These are phyloP conservation scores for Grosmannia serpens DNA, from an alignment of 2,329 filamentous ascomycete genomes.

Conservation along the genomic window DNA sequence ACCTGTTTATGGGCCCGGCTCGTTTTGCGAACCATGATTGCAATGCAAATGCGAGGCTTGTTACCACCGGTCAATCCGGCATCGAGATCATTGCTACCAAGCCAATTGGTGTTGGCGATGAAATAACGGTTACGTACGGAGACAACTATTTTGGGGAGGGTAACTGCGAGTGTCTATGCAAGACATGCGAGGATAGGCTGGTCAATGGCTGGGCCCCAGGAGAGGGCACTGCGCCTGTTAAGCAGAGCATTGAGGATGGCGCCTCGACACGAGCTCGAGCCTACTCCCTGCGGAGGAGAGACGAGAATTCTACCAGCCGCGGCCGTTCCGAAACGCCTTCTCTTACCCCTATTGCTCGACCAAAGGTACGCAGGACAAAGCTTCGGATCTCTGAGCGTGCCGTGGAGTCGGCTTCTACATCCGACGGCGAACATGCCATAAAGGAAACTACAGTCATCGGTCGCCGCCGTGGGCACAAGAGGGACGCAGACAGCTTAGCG, in stretches of 20 bases:
- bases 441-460: neutral
- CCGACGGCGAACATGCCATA: neutral
- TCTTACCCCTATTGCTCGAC: constrained; percentile 42
- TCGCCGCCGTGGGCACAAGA: constrained; percentile 19
- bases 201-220: constrained; percentile 72
- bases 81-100: constrained; percentile 83
- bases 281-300: constrained; percentile 46
- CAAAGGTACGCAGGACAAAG: constrained; percentile 32
- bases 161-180: constrained; percentile 90
- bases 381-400: constrained; percentile 9
- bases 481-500: constrained; percentile 30
- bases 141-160: constrained; percentile 92
- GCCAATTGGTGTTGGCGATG: constrained; percentile 76
- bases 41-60: constrained; percentile 77
- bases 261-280: constrained; percentile 24
- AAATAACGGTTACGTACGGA: constrained; percentile 93
- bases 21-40: constrained; percentile 98
- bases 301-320: constrained; percentile 33
- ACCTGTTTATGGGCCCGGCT: constrained; percentile 86
- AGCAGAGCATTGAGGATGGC: constrained; percentile 43
- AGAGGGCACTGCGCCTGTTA: constrained; percentile 33
- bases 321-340: constrained; percentile 44
- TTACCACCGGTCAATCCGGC: constrained; percentile 71
- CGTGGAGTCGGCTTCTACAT: neutral
- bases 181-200: constrained; percentile 64